Percentiles rank a stretch among this genome's conserved stretches.
phyloP scores from a whole-genome alignment of 768 basidiomycete genomes.

The Collybiopsis confluens region DNA sequence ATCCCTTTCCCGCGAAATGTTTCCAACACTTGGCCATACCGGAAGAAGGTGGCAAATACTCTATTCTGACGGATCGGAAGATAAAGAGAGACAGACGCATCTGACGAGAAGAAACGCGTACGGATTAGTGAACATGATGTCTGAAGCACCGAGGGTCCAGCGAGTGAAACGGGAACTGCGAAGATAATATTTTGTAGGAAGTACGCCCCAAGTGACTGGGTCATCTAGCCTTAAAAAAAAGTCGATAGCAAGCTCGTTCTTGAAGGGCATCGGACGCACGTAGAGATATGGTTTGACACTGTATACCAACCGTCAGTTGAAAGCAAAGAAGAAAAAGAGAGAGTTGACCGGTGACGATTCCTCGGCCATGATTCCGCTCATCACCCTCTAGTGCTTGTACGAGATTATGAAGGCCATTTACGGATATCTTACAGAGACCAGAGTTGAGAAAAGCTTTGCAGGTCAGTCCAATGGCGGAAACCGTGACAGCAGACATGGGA shows the following conservation, averaged over 20 bases:
- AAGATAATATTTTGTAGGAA: slow-evolving; percentile 62
- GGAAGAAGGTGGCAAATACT: slow-evolving; percentile 80
- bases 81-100: not conserved
- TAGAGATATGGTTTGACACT: slow-evolving; percentile 96
- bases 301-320: slow-evolving; percentile 5
- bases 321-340: slow-evolving; percentile 7
- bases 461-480: slow-evolving; percentile 65
- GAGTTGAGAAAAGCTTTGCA: slow-evolving; percentile 76
- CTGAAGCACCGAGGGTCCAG: slow-evolving; percentile 91
- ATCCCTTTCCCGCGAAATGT: slow-evolving; percentile 89
- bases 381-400: slow-evolving; percentile 52
- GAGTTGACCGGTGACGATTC: slow-evolving; percentile 64
- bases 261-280: slow-evolving; percentile 43
- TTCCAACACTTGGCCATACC: slow-evolving; percentile 86
- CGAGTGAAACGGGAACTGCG: slow-evolving; percentile 53
- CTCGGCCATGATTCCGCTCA: slow-evolving; percentile 46
- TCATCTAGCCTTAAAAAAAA: slow-evolving; percentile 63
- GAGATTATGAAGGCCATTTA: slow-evolving; percentile 67
- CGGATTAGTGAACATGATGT: slow-evolving; percentile 94
- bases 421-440: slow-evolving; percentile 62
- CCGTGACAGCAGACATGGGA: slow-evolving; percentile 46
- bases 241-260: not conserved
- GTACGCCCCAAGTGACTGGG: slow-evolving; percentile 82
- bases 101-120: slow-evolving; percentile 33
- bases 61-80: slow-evolving; percentile 39